Evolutionary conservation across 139 green algal species (phyloP).

Genomic region (Ettlia oleoabundans): DNA sequence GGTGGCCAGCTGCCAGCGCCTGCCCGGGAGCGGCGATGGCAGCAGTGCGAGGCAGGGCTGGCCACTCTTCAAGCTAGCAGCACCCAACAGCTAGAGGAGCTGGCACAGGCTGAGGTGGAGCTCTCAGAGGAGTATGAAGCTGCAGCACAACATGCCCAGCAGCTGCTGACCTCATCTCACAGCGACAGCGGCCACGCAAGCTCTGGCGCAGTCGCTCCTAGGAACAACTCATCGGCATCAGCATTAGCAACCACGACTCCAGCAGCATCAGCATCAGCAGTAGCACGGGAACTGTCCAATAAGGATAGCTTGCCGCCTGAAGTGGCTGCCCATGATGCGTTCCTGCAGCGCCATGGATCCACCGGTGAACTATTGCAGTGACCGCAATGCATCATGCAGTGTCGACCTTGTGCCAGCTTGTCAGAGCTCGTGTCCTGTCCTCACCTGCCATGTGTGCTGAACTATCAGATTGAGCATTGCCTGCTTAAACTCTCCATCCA

Average conservation of each 20-base stretch:
- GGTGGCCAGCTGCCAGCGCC: neutral
- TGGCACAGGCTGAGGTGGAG: neutral
- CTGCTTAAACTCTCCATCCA: no score
- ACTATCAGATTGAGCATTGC: no score
- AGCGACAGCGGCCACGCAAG: neutral
- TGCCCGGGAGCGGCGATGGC: neutral
- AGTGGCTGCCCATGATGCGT: conserved; percentile 34
- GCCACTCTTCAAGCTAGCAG: neutral
- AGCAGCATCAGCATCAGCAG: no score
- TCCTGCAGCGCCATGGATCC: conserved; percentile 28
- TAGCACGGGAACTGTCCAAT: neutral
- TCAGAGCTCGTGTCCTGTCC: no score
- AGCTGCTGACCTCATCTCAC: neutral
- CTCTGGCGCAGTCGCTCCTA: no score
- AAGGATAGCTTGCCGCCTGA: conserved; percentile 22
- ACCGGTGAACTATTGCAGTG: conserved; percentile 4
- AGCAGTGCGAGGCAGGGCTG: neutral
- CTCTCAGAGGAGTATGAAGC: neutral
- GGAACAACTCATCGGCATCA: no score
- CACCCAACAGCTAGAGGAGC: neutral
- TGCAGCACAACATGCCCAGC: neutral
- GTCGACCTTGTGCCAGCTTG: neutral
- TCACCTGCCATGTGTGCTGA: no score
- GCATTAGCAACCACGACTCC: no score
- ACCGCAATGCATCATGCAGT: neutral